phyloP scores from a whole-genome alignment of 2,329 filamentous ascomycete genomes.

The Pseudogymnoascus sp. region DNA sequence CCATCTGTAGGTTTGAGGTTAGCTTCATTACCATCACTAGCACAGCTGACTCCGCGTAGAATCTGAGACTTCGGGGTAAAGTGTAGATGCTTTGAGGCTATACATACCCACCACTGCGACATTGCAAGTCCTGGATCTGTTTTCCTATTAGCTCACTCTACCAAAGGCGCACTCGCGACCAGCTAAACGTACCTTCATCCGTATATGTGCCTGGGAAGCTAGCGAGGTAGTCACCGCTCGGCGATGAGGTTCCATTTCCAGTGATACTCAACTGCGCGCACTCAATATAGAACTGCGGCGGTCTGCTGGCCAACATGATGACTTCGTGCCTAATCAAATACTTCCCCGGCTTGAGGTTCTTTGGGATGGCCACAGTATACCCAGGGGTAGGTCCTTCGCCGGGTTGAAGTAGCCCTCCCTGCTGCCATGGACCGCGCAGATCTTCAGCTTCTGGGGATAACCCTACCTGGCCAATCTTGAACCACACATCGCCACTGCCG shows the following conservation, averaged over 20 bases:
- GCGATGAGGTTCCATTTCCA: conserved; percentile 1
- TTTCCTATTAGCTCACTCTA: neutral
- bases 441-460: conserved; percentile 8
- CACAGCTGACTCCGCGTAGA: neutral
- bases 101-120: conserved; percentile 7
- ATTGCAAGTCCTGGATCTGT: conserved; percentile 12
- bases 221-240: conserved; percentile 7
- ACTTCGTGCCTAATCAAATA: conserved; percentile 15
- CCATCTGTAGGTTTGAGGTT: neutral
- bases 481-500: conserved; percentile 12
- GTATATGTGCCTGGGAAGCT: conserved; percentile 10
- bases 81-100: neutral
- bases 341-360: conserved; percentile 6
- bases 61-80: conserved; percentile 6
- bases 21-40: neutral
- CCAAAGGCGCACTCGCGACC: neutral
- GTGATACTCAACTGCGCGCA: conserved; percentile 11
- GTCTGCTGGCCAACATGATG: conserved; percentile 10
- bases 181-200: neutral
- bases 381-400: neutral
- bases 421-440: conserved; percentile 9
- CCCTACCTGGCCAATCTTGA: conserved; percentile 14
- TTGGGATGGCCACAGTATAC: conserved; percentile 10
- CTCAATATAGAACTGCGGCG: conserved; percentile 11
- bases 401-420: conserved; percentile 7